phyloP scores from a whole-genome alignment of 2,329 filamentous ascomycete species.

The Calonectria naviculata region DNA sequence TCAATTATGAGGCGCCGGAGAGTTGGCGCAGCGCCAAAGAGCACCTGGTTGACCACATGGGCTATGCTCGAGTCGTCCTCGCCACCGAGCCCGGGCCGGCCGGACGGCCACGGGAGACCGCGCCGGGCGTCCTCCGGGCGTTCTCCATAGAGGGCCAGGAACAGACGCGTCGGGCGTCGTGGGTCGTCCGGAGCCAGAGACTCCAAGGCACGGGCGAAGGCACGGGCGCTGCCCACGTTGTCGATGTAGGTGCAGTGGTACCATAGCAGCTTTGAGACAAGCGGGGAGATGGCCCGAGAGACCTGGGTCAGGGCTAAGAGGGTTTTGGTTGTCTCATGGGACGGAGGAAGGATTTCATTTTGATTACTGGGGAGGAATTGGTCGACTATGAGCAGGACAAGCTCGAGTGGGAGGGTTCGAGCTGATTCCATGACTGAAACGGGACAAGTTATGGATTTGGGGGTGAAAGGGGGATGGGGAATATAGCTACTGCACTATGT shows the following conservation, averaged over 20 bases:
- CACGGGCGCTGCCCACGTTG: not conserved
- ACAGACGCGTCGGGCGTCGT: conserved; percentile 9
- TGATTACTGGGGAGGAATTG: conserved; percentile 12
- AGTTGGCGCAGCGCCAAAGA: not conserved
- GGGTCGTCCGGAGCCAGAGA: conserved; percentile 11
- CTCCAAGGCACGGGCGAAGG: conserved; percentile 1
- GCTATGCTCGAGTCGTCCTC: not conserved
- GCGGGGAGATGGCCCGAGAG: conserved; percentile 10
- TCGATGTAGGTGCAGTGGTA: conserved; percentile 10
- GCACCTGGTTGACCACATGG: not conserved
- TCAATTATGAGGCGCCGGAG: conserved; percentile 14
- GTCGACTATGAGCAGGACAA: conserved; percentile 6
- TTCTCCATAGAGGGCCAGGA: conserved; percentile 8
- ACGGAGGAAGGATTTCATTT: conserved; percentile 14
- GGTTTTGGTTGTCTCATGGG: conserved; percentile 12
- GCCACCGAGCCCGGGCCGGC: not conserved
- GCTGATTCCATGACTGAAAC: not conserved
- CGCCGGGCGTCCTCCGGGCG: not conserved
- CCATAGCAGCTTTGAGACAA: conserved; percentile 16
- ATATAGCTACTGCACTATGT: not conserved
- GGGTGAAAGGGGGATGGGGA: not conserved
- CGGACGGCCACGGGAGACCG: conserved; percentile 5
- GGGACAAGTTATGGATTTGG: not conserved
- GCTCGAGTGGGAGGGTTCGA: not conserved
- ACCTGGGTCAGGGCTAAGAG: conserved; percentile 13